Evolutionary conservation across 2,329 filamentous ascomycete genomes (phyloP), one percentile per base, ranked within the genome.

Genomic region (Trichoderma asperellum): DNA sequence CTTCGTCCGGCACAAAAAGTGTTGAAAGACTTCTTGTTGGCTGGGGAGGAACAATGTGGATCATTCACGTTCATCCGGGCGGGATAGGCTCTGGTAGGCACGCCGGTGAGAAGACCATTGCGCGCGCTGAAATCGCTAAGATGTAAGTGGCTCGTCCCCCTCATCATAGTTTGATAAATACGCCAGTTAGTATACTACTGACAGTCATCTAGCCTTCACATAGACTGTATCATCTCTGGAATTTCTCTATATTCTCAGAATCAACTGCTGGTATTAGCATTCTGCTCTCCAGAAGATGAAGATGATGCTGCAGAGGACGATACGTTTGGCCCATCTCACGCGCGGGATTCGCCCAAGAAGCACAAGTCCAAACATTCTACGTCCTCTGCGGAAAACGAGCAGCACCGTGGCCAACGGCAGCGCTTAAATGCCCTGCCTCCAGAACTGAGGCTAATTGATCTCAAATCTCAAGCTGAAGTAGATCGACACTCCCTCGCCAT

Each of bases 191-290:
- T 29, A 21, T 32, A 24, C 16, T 49, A 27, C 32, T 70, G 16
- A 68, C 55, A 40, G 11, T 2, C 2, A 1, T 32, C 21, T 73
- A 94, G 91, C 81, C 88, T 98, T 81, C 92, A 94, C 76, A 97
- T 96, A 81, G 96, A 99, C 83, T 98, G 96, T 84, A 94, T 97
- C 79, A 93, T 99, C 84, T 97, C 96, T 78, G 96, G 96, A 76
- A 91, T 99, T 80, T 96, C 95, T 73, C 86, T 99, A 81, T 98
- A 97, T 89, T 97, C 94, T 78, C 93, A 93, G 78, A 96, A 89
- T 77, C 86, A 97, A 74, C 86, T 99, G 80, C 88, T 97, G 75
- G 91, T 98, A 76, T 91, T 99, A 82, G 94, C 94, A 77, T 97
- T 96, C 81, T 90, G 94, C 76, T 90, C 90, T 71, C 88, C 90